A percentile compares a stretch with the other conserved stretches of the same genome.
Conservation (phyloP, 1,139 yeast species). For the Saccharomyces pastorianus region DNA sequence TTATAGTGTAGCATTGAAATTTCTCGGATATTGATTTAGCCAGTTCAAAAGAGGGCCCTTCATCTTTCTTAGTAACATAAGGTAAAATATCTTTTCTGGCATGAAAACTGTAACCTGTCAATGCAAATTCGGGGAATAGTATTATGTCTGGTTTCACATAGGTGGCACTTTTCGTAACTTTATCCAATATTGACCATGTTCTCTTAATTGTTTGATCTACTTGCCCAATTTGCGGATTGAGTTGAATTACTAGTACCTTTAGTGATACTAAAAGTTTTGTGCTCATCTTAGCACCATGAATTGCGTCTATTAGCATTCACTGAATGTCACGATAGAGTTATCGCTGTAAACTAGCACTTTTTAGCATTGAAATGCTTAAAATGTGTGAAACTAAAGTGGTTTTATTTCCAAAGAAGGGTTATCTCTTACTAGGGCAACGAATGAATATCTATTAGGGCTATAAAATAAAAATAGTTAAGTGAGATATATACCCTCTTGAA, state of each 20-base stretch:
- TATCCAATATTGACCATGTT: conserved; percentile 33
- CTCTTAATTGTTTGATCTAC: conserved; percentile 46
- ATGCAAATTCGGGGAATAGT: conserved; percentile 74
- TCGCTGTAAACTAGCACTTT: background rate
- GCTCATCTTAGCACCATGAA: background rate
- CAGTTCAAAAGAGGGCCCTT: conserved; percentile 46
- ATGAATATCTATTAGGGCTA: no score
- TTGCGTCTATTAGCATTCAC: background rate
- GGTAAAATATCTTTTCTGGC: conserved; percentile 49
- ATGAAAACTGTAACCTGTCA: conserved; percentile 75
- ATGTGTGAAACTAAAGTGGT: background rate
- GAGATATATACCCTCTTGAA: background rate
- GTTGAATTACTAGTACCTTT: conserved; percentile 59
- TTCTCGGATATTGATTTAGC: conserved; percentile 47
- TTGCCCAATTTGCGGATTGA: conserved; percentile 58
- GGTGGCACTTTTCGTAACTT: conserved; percentile 15
- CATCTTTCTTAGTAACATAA: conserved; percentile 41
- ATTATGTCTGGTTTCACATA: conserved; percentile 47
- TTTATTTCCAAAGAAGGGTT: background rate
- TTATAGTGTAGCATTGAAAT: conserved; percentile 57
- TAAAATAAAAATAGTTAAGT: background rate
- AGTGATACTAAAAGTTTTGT: conserved; percentile 33
- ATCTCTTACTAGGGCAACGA: background rate
- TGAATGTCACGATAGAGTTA: background rate
- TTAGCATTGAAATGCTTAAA: background rate